phyloP scores from a whole-genome alignment of 2,329 filamentous ascomycete species.

The Colletotrichum zoysiae region DNA sequence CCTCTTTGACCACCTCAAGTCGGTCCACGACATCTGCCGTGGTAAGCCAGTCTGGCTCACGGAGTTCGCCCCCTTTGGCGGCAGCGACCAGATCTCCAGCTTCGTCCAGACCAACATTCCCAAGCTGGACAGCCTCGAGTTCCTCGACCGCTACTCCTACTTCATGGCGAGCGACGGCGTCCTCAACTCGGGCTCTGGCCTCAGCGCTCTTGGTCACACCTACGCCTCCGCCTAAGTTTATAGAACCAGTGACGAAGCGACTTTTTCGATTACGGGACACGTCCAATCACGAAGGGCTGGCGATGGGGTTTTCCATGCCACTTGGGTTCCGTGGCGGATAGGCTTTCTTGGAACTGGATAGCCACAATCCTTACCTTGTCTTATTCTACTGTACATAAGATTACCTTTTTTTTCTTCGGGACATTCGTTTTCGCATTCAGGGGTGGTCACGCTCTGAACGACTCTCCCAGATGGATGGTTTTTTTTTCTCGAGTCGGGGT shows the following conservation, averaged over 20 bases:
- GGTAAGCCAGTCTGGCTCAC: constrained; percentile 71
- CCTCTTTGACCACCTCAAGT: constrained; percentile 67
- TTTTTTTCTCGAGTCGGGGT: constrained; percentile 34
- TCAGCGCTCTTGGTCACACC: constrained; percentile 62
- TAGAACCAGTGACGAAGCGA: neutral
- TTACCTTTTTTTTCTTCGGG: constrained; percentile 39
- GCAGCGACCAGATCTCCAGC: constrained; percentile 55
- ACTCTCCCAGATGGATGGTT: constrained; percentile 38
- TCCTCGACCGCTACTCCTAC: constrained; percentile 69
- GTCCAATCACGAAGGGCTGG: neutral
- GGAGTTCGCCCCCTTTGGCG: constrained; percentile 70
- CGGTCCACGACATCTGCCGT: constrained; percentile 60
- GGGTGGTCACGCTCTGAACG: constrained; percentile 42
- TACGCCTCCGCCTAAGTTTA: constrained; percentile 57
- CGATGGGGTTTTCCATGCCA: constrained; percentile 8
- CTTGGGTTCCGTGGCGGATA: neutral
- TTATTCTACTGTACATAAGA: constrained; percentile 55
- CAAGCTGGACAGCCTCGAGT: constrained; percentile 62
- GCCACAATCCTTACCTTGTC: constrained; percentile 20
- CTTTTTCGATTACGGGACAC: constrained; percentile 19
- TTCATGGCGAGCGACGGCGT: constrained; percentile 63
- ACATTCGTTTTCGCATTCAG: constrained; percentile 41
- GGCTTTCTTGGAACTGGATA: neutral
- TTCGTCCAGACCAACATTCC: constrained; percentile 66
- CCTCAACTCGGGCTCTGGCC: constrained; percentile 56